Evolutionary conservation across 768 basidiomycete species (phyloP).

Genomic region (Agaricus subrufescens): DNA sequence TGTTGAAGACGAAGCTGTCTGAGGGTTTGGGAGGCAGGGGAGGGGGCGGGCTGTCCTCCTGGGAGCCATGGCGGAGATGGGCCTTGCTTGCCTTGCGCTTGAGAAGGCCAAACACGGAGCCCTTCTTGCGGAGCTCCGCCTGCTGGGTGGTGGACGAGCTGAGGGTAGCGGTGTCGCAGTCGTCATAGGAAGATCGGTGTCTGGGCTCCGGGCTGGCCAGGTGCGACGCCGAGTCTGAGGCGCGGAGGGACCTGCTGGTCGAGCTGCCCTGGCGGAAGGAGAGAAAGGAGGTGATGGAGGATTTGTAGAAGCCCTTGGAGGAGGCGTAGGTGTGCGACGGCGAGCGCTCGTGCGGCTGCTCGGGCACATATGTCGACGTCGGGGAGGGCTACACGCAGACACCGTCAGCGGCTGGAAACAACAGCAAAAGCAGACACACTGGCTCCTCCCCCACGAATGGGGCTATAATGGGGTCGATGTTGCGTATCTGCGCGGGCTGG

Average conservation of each 20-base stretch:
- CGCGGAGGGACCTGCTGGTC: conserved; percentile 13
- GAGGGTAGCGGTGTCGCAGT: conserved; percentile 7
- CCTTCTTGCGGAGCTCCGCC: conserved; percentile 11
- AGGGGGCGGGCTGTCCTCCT: background rate
- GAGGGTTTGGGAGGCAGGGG: background rate
- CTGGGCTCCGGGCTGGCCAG: conserved; percentile 16
- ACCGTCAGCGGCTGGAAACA: background rate
- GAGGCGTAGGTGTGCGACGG: conserved; percentile 14
- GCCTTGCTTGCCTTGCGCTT: conserved; percentile 12
- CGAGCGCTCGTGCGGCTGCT: background rate
- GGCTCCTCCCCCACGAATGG: conserved; percentile 7
- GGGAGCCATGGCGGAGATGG: conserved; percentile 8
- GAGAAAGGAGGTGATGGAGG: conserved; percentile 21
- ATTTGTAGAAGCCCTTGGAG: conserved; percentile 22
- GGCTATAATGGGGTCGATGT: conserved; percentile 8
- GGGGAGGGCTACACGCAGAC: background rate
- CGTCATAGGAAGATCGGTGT: conserved; percentile 12
- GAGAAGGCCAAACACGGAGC: conserved; percentile 10
- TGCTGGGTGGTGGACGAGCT: conserved; percentile 3
- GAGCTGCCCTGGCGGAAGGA: conserved; percentile 16
- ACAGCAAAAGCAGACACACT: background rate
- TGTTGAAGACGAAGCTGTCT: background rate
- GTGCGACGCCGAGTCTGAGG: conserved; percentile 17
- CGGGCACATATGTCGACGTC: background rate
- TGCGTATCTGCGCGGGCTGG: background rate